Evolutionary conservation across 441 rosid species (phyloP), one percentile per base, ranked within the genome.

Genomic region (Codiaeum variegatum): DNA sequence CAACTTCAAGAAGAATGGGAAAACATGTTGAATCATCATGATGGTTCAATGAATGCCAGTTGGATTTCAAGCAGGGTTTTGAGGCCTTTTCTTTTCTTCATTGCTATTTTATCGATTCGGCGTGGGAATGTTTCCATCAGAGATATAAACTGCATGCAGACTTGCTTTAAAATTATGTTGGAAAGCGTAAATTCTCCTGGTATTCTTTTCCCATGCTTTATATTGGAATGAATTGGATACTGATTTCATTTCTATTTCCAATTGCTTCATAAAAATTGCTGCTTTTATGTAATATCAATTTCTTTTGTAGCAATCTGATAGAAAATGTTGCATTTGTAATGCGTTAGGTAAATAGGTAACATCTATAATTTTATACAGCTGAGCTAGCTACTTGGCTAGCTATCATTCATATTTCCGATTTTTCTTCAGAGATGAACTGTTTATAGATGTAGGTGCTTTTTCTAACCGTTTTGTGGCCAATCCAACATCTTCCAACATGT

Each of bases 41-140:
- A 84, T 42, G 81, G 79, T 79, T 69, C 79, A 73, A 65, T 77
- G 74, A 86, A 85, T 8, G 77, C 78, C 42, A 69, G 72, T 62
- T 93, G 93, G 91, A 81, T 95, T 66, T 91, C 97, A 64, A 82
- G 73, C 74, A 62, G 81, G 65, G 80, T 93, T 55, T 82, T 90
- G 87, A 85, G 92, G 76, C 96, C 97, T 65, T 96, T 96, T 73
- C 86, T 93, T 75, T 89, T 91, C 88, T 91, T 90, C 73, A 74
- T 83, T 68, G 64, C 75, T 54, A 60, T 85, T 77, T 85, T 93
- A 74, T 93, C 90, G n/a, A 73, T 64, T 67, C 85, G 77, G 38
- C 84, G 49, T 74, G 76, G 70, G 70, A 85, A 76, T 79, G 86
- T 87, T 62, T 76, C 55, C 66, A 23, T 76, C 74, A 79, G 87